Evolutionary conservation across 2,329 filamentous ascomycete genomes (phyloP), one percentile per base, ranked within the genome.

Genomic region (Diatrype stigma): DNA sequence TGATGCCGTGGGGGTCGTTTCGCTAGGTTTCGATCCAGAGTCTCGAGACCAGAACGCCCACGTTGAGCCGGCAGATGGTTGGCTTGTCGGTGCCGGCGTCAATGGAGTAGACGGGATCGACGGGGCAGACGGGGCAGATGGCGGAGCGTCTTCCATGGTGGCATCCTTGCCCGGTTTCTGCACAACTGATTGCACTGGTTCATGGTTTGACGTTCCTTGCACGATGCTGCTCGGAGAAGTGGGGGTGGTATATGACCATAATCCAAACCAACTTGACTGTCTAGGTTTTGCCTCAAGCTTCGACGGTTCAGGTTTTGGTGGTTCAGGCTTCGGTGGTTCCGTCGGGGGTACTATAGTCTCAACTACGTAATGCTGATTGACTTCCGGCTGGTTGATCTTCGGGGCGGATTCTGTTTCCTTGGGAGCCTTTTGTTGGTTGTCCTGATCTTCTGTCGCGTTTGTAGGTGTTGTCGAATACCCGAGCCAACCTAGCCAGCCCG

Each of bases 11-110:
- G 52, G 38, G 11, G 62, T 49, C 46, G 70, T 71, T 1, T 60
- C 64, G 3, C 60, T 60, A 10, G 67, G 58, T 38, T 69, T 72
- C 7, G 71, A 65, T 1, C 67, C 58, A 2, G 74, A 68, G 57
- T 86, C 83, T 44, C 78, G 81, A 14, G 85, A 90, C 88, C 88
- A 93, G 58, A 93, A 92, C 0, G 86, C 88, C 89, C 89, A 93
- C 0, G 85, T 88, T 0, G 87, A 87, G 12, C 80, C 81, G 17
- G 75, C 73, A 16, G 77, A 72, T 5, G 76, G 76, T n/a, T 50
- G 69, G 54, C 30, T 65, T 50, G 34, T 51, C 51, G 42, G 52
- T 46, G 42, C 38, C 23, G 56, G 44, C 32, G 62, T 54, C 8
- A 66, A 61, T 14, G 64, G 49, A 14, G 66, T 50, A 4, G 70